Evolutionary conservation across 179 eudicot species (phyloP).

Genomic region (Vitellaria paradoxa): DNA sequence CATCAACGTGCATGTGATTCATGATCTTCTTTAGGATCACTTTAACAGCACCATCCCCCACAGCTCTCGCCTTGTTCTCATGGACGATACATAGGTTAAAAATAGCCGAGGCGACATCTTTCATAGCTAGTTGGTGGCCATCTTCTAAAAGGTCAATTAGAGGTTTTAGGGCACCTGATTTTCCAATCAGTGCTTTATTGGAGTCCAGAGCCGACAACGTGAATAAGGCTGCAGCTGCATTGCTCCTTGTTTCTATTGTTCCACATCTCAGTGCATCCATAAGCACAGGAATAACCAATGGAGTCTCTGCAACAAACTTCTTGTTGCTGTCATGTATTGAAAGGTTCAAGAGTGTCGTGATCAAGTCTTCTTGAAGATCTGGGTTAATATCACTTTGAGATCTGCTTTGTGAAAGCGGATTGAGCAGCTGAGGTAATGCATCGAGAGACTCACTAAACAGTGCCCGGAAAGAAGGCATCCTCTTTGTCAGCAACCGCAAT

Average conservation of each 20-base stretch:
- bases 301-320: slow-evolving; percentile 77
- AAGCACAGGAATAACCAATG: slow-evolving; percentile 57
- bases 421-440: slow-evolving; percentile 48
- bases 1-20: slow-evolving; percentile 54
- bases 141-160: slow-evolving; percentile 65
- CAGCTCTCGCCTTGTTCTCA: slow-evolving; percentile 72
- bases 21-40: slow-evolving; percentile 57
- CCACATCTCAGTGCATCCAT: slow-evolving; percentile 55
- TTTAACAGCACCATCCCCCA: slow-evolving; percentile 65
- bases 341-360: slow-evolving; percentile 73
- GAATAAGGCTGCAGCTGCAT: slow-evolving; percentile 91
- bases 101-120: slow-evolving; percentile 84
- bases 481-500: slow-evolving; percentile 64
- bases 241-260: slow-evolving; percentile 69
- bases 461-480: slow-evolving; percentile 65
- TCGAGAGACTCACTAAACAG: slow-evolving; percentile 60
- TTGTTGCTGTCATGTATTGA: slow-evolving; percentile 89
- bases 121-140: slow-evolving; percentile 58
- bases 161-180: slow-evolving; percentile 66
- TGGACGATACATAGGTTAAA: slow-evolving; percentile 71
- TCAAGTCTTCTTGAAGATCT: slow-evolving; percentile 74
- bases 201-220: slow-evolving; percentile 85
- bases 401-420: slow-evolving; percentile 43
- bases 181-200: slow-evolving; percentile 64
- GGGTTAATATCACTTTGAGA: slow-evolving; percentile 25